Percentiles rank a stretch among this genome's conserved stretches.
These are phyloP conservation scores for Boeremia exigua DNA, from an alignment of 2,329 filamentous ascomycete species.

Conservation along the genomic window DNA sequence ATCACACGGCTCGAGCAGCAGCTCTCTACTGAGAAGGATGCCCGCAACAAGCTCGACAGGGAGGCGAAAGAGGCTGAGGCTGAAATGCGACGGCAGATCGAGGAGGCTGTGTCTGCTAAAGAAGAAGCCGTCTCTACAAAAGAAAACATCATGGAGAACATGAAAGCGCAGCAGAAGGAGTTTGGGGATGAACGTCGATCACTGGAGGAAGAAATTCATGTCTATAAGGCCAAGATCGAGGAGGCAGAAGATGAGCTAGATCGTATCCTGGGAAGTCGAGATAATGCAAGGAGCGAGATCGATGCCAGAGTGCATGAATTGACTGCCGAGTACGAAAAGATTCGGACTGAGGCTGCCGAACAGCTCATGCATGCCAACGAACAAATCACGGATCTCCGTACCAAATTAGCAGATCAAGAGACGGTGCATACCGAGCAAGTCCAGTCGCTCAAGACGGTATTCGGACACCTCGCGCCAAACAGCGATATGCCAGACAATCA, in stretches of 20 bases:
- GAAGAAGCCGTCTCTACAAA: conserved; percentile 92
- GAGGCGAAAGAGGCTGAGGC: conserved; percentile 67
- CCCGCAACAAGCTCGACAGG: conserved; percentile 69
- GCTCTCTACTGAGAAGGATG: conserved; percentile 74
- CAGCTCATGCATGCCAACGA: conserved; percentile 51
- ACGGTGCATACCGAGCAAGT: conserved; percentile 42
- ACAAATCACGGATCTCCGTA: conserved; percentile 59
- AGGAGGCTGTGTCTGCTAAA: conserved; percentile 90
- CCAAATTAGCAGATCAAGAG: conserved; percentile 62
- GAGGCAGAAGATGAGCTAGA: conserved; percentile 93
- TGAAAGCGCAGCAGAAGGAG: conserved; percentile 89
- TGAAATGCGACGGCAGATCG: conserved; percentile 71
- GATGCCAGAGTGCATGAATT: conserved; percentile 73
- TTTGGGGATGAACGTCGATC: conserved; percentile 85
- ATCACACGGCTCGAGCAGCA: conserved; percentile 78
- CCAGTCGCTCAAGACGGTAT: conserved; percentile 42
- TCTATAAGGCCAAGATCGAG: conserved; percentile 77
- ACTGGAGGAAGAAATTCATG: conserved; percentile 79
- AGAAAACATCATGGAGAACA: conserved; percentile 90
- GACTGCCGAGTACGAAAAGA: conserved; percentile 72
- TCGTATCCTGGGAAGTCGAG: conserved; percentile 78
- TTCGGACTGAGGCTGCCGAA: conserved; percentile 58
- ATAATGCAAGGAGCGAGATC: conserved; percentile 76
- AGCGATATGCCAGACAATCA: conserved; percentile 46
- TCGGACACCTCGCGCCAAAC: conserved; percentile 48